Conservation (phyloP, 176 grass and related monocot genomes). For the Carex pumila region DNA sequence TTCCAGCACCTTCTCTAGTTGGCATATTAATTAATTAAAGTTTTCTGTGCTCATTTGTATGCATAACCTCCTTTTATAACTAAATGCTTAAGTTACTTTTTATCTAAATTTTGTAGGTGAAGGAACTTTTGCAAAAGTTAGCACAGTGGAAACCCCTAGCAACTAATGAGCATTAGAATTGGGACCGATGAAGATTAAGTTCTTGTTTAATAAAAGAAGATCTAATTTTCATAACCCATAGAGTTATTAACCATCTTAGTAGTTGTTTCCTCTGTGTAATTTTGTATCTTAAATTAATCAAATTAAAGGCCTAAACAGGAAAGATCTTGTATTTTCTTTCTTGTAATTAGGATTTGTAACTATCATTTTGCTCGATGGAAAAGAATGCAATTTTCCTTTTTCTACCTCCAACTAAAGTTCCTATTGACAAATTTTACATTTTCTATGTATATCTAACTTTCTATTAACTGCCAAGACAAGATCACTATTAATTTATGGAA, state of each 20-base stretch:
- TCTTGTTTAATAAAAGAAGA: conserved; percentile 12
- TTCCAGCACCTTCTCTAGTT: background rate
- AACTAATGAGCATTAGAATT: conserved; percentile 5
- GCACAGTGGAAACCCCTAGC: conserved; percentile 34
- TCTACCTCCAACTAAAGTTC: no score
- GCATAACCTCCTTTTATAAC: background rate
- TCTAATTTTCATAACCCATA: conserved; percentile 19
- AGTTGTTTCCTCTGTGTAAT: conserved; percentile 2
- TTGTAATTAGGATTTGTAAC: conserved; percentile 3
- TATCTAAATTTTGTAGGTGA: conserved; percentile 21
- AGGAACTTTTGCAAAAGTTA: conserved; percentile 37
- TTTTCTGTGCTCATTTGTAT: background rate
- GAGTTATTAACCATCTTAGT: background rate
- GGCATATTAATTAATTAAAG: background rate
- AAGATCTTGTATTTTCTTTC: conserved; percentile 4
- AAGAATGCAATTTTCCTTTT: background rate
- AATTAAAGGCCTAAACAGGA: background rate
- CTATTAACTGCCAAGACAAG: background rate
- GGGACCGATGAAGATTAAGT: conserved; percentile 1
- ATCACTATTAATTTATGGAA: background rate
- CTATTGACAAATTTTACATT: background rate
- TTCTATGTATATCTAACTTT: background rate
- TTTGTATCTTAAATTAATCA: conserved; percentile 11
- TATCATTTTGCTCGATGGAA: background rate
- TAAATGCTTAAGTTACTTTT: background rate